Conservation (phyloP, 2,329 filamentous ascomycete genomes). For the Leptosphaerulina australis region DNA sequence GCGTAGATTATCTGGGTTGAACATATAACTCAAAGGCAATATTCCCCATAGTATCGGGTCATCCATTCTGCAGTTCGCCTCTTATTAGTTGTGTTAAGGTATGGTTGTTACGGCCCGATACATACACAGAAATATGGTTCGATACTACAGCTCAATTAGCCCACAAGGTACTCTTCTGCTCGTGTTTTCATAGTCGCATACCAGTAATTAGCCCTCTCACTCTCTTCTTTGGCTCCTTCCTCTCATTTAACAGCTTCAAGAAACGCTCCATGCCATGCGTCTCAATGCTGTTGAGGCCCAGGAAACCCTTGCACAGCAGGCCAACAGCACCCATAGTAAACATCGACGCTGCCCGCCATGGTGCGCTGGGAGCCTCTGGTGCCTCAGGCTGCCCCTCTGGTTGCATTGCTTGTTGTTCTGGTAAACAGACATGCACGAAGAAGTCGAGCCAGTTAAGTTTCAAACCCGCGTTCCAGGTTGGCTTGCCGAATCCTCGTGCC, state of each 20-base stretch:
- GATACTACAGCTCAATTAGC: constrained; percentile 64
- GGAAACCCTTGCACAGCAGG: constrained; percentile 72
- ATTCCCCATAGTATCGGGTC: constrained; percentile 95
- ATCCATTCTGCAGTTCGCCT: constrained; percentile 69
- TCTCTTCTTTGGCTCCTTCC: constrained; percentile 69
- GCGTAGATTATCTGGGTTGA: constrained; percentile 75
- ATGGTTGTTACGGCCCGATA: constrained; percentile 41
- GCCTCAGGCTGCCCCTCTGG: constrained; percentile 46
- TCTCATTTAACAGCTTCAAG: constrained; percentile 73
- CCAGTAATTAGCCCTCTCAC: constrained; percentile 83
- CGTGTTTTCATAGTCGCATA: constrained; percentile 48
- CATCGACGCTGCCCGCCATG: constrained; percentile 76
- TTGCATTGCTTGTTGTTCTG: constrained; percentile 44
- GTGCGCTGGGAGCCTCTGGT: constrained; percentile 62
- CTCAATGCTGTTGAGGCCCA: constrained; percentile 76
- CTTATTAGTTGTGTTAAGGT: constrained; percentile 22
- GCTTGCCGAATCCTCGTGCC: too few species aligned
- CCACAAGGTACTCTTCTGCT: constrained; percentile 1
- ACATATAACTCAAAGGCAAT: constrained; percentile 74
- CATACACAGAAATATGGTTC: constrained; percentile 88
- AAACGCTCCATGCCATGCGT: constrained; percentile 78
- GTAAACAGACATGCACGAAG: constrained; percentile 24
- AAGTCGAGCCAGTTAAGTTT: background rate
- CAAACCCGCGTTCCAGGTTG: too few species aligned
- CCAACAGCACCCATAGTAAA: constrained; percentile 76